These are phyloP conservation scores for Puccinia hordei DNA, from an alignment of 1,284 basidiomycete species.

Conservation along the genomic window DNA sequence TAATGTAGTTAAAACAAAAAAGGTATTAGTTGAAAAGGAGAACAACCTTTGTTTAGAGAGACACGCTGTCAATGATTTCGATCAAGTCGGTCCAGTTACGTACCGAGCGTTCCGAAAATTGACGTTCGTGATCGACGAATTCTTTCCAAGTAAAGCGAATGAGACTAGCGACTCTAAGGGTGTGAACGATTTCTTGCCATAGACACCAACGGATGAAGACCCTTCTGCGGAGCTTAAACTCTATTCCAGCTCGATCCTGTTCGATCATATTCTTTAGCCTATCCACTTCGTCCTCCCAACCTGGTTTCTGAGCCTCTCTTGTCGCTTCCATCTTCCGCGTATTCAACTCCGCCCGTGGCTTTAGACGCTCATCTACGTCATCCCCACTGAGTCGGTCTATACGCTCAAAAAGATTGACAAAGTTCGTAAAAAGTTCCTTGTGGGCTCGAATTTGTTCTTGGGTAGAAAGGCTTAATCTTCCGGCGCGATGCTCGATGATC, in stretches of 20 bases:
- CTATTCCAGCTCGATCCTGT: conserved; percentile 68
- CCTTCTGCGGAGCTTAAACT: conserved; percentile 51
- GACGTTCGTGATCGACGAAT: conserved; percentile 41
- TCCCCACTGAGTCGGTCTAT: conserved; percentile 69
- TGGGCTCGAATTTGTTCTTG: conserved; percentile 36
- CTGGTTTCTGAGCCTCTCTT: conserved; percentile 70
- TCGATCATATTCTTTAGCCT: conserved; percentile 70
- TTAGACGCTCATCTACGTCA: conserved; percentile 73
- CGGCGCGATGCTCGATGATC: conserved; percentile 20
- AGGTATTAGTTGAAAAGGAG: neutral
- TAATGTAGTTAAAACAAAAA: neutral
- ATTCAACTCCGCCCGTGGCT: conserved; percentile 76
- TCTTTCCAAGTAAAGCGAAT: conserved; percentile 36
- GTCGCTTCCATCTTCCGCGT: conserved; percentile 74
- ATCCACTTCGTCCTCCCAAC: conserved; percentile 80
- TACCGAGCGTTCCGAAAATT: conserved; percentile 27
- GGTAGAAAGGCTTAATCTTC: conserved; percentile 9
- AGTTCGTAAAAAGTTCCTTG: conserved; percentile 28
- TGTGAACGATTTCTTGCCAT: conserved; percentile 53
- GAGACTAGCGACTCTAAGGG: conserved; percentile 28
- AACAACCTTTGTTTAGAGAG: neutral
- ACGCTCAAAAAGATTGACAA: conserved; percentile 19
- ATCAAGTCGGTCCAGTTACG: conserved; percentile 39
- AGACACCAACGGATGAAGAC: conserved; percentile 54
- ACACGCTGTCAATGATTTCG: conserved; percentile 32